phyloP scores from a whole-genome alignment of 2,329 filamentous ascomycete genomes.

The Pezicula neosporulosa region DNA sequence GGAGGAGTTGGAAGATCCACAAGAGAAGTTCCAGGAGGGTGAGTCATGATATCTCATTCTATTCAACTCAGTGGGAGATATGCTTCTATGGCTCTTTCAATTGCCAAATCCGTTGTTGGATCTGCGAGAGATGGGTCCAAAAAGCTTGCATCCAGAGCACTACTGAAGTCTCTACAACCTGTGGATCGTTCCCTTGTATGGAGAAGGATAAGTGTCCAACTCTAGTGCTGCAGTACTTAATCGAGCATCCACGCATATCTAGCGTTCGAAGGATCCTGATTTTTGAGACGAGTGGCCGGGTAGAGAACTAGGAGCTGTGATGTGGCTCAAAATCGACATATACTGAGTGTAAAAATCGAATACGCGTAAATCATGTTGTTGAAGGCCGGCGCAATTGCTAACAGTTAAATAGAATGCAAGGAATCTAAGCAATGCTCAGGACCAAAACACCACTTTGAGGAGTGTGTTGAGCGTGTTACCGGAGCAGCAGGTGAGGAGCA shows the following conservation, averaged over 20 bases:
- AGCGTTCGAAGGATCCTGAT: no score
- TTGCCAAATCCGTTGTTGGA: background rate
- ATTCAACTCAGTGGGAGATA: background rate
- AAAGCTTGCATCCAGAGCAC: no score
- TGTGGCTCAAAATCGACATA: no score
- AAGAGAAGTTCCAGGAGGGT: constrained; percentile 91
- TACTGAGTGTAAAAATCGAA: background rate
- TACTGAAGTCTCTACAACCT: no score
- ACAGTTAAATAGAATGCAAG: constrained; percentile 69
- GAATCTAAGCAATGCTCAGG: constrained; percentile 81
- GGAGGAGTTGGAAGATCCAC: constrained; percentile 78
- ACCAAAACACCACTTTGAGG: constrained; percentile 96
- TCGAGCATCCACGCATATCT: no score
- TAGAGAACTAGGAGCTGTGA: no score
- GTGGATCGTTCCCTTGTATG: no score
- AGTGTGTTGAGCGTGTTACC: constrained; percentile 94
- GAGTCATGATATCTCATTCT: constrained; percentile 39
- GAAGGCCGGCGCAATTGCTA: constrained; percentile 17
- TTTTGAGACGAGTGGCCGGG: no score
- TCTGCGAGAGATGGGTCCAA: background rate
- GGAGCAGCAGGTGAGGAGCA: constrained; percentile 55
- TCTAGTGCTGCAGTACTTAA: no score
- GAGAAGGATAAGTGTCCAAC: no score
- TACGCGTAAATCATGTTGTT: background rate
- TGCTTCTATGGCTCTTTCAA: background rate